Base-by-base conservation (phyloP, 306 rosid genomes). In the Prunus campanulata region DNA sequence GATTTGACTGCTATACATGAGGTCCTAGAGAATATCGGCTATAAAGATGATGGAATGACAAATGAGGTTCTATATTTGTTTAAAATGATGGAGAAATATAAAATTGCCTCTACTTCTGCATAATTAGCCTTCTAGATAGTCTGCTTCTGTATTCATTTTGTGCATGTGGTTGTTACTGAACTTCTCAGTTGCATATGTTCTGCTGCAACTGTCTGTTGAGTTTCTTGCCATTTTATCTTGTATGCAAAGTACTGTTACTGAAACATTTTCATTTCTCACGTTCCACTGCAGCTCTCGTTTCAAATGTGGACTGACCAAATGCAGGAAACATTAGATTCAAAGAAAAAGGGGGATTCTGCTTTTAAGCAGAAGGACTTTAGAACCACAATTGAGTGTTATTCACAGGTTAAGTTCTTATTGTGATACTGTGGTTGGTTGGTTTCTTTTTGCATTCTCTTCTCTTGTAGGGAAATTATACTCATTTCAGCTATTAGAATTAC, bases 241-340 rank as follows among this genome's bases (percentile, higher is more conserved):
- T 3, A 27, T 54, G 49, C 81, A 47, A 71, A 65, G 27, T 32
- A 27, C 22, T 72, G 66, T 50, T 49, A 66, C 75, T 82, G 14
- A 79, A 56, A 62, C 18, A 8, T 24, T 71, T 56, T 71, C 30
- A 66, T 22, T 54, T 59, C 71, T 67, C 51, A 52, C 79, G 50
- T 62, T 80, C 5, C 66, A 22, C 39, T 76, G 80, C 90, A 92
- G 96, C 83, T 88, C 74, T 90, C 96, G 1, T 92, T 92, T 80
- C 96, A 92, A 72, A 90, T 92, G 97, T 92, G 95, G 93, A 90
- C 91, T 11, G 87, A 85, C 83, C 90, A 87, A 79, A 92, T 92
- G 93, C 97, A 90, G 84, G 97, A 92, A 20, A 84, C 91, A 30
- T 81, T 92, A 78, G 89, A 87, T 81, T 86, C 89, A 42, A 92